These are phyloP conservation scores for Rubia peregrina DNA, from an alignment of 305 asterid species.

Conservation along the genomic window DNA sequence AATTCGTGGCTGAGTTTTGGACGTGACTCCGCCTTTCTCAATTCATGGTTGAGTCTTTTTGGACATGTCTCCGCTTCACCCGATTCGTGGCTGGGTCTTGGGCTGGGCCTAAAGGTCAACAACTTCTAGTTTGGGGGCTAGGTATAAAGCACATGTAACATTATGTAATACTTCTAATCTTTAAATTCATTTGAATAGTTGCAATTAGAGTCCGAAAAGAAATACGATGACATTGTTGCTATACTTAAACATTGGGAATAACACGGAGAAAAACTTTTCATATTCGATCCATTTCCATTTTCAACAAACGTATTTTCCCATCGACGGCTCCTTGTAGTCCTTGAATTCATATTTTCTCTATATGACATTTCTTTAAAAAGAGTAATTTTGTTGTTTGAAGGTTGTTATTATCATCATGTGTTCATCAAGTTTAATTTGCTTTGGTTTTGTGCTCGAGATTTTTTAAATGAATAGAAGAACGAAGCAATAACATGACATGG, in stretches of 20 bases:
- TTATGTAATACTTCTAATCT: too few species aligned
- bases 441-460: slow-evolving; percentile 37
- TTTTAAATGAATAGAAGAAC: slow-evolving; percentile 21
- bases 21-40: too few species aligned
- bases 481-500: slow-evolving; percentile 28
- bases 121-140: too few species aligned
- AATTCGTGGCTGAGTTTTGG: too few species aligned
- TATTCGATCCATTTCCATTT: slow-evolving; percentile 91
- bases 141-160: too few species aligned
- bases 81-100: too few species aligned
- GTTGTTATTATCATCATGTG: slow-evolving; percentile 41
- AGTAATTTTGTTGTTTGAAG: slow-evolving; percentile 44
- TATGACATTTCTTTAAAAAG: slow-evolving; percentile 45
- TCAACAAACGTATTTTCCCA: slow-evolving; percentile 41
- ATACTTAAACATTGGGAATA: too few species aligned
- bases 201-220: slow-evolving; percentile 42
- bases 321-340: slow-evolving; percentile 28
- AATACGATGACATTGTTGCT: too few species aligned
- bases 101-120: too few species aligned
- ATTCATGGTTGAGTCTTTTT: too few species aligned
- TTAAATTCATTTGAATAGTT: too few species aligned
- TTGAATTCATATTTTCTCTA: slow-evolving; percentile 29
- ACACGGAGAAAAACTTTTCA: slow-evolving; percentile 93
- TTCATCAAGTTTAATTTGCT: slow-evolving; percentile 44
- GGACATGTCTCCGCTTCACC: too few species aligned